Percentiles rank a stretch among this genome's conserved stretches.
phyloP scores from a whole-genome alignment of 345 rosid species.

The Salix caprea region DNA sequence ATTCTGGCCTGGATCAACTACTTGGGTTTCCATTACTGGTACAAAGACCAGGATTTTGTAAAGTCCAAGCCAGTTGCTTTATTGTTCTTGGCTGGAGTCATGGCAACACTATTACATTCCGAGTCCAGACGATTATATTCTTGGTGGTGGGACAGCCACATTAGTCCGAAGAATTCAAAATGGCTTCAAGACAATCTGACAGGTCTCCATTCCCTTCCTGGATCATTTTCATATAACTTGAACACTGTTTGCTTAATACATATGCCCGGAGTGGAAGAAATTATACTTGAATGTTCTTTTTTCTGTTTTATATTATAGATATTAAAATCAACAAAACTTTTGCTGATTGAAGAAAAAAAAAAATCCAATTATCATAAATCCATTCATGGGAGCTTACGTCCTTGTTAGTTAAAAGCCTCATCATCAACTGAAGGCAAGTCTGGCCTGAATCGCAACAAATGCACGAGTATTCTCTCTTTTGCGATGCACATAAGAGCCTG shows the following conservation, averaged over 20 bases:
- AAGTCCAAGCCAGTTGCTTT: conserved; percentile 57
- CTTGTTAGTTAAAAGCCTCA: background rate
- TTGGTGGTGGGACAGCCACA: conserved; percentile 94
- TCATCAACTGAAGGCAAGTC: background rate
- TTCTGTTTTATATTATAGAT: background rate
- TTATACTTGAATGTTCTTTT: background rate
- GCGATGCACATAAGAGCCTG: too few species aligned
- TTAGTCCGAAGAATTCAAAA: conserved; percentile 64
- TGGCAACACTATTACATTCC: conserved; percentile 27
- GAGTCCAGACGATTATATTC: conserved; percentile 40
- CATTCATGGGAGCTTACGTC: background rate
- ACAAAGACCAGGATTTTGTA: conserved; percentile 40
- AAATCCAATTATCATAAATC: background rate
- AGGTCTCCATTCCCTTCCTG: conserved; percentile 34
- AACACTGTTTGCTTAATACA: background rate
- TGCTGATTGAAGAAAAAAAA: background rate
- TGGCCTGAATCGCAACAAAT: background rate
- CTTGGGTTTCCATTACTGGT: conserved; percentile 41
- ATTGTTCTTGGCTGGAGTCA: conserved; percentile 45
- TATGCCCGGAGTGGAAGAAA: background rate
- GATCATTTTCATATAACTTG: background rate
- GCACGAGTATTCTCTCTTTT: background rate
- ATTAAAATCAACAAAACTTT: background rate
- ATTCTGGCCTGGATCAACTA: conserved; percentile 69
- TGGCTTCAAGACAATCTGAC: conserved; percentile 87